phyloP scores from a whole-genome alignment of 2,329 filamentous ascomycete genomes.

The Trematosphaeria pertusa region DNA sequence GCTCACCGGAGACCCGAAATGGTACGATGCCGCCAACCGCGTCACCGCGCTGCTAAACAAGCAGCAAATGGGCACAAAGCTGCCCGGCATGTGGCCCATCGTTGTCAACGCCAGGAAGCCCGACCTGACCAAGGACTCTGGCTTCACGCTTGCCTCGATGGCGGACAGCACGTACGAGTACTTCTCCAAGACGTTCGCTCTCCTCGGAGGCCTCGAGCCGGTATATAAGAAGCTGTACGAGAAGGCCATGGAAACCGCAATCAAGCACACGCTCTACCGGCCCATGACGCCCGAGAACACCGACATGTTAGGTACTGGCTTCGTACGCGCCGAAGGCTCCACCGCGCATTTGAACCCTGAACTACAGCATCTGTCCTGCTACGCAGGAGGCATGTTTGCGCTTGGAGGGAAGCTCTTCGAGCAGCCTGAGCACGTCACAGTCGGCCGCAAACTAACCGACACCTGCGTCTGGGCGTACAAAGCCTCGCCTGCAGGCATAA shows the following conservation, averaged over 20 bases:
- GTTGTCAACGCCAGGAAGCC: constrained; percentile 49
- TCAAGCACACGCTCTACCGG: constrained; percentile 56
- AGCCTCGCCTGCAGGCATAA: constrained; percentile 63
- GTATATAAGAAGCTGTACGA: constrained; percentile 65
- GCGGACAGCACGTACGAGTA: constrained; percentile 49
- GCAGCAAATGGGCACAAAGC: constrained; percentile 51
- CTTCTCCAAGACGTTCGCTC: constrained; percentile 54
- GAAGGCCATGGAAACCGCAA: constrained; percentile 51
- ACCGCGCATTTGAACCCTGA: constrained; percentile 54
- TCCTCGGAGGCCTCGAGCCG: constrained; percentile 54
- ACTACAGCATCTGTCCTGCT: constrained; percentile 66
- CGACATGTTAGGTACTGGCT: constrained; percentile 57
- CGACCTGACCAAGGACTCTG: constrained; percentile 51
- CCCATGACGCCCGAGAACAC: constrained; percentile 56
- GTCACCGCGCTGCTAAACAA: constrained; percentile 51
- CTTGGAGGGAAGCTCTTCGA: constrained; percentile 65
- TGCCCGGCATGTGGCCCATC: constrained; percentile 59
- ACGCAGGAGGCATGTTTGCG: constrained; percentile 68
- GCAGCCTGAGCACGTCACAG: constrained; percentile 60
- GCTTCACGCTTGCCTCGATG: constrained; percentile 46
- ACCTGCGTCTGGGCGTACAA: constrained; percentile 70
- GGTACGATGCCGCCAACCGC: constrained; percentile 55
- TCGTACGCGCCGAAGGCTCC: constrained; percentile 45
- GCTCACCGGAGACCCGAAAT: constrained; percentile 53
- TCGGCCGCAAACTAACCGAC: constrained; percentile 65